Percentiles rank a stretch among this genome's conserved stretches.
Conservation (phyloP, 768 basidiomycete species). For the Amanita rimosa region DNA sequence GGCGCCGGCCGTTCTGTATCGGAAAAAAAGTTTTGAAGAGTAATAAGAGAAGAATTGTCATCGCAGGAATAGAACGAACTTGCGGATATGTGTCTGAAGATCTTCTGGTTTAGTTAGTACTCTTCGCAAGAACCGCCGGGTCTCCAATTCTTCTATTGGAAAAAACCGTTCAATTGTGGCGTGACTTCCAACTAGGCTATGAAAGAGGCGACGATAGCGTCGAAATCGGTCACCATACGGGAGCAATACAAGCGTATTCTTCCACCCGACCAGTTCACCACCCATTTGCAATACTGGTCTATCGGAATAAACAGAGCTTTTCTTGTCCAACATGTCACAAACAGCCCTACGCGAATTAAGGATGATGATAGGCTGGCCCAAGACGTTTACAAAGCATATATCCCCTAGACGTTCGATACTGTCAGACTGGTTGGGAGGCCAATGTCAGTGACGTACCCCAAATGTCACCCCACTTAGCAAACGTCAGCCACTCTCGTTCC, state of each 20-base stretch:
- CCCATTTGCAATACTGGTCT: conserved; percentile 47
- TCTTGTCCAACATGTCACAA: conserved; percentile 53
- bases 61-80: conserved; percentile 21
- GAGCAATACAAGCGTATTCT: conserved; percentile 41
- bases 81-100: conserved; percentile 32
- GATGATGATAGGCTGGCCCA: conserved; percentile 49
- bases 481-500: conserved; percentile 38
- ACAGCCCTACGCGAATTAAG: conserved; percentile 41
- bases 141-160: conserved; percentile 33
- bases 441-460: conserved; percentile 26
- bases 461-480: conserved; percentile 38
- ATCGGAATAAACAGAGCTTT: conserved; percentile 56
- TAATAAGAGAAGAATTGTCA: conserved; percentile 2
- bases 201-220: conserved; percentile 39
- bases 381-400: conserved; percentile 46
- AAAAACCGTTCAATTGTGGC: conserved; percentile 30
- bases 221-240: conserved; percentile 48
- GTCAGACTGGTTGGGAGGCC: background rate
- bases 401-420: conserved; percentile 27
- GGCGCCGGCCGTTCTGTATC: conserved; percentile 35
- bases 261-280: conserved; percentile 47
- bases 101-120: conserved; percentile 37
- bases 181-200: conserved; percentile 36
- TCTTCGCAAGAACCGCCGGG: conserved; percentile 33
- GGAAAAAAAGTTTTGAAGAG: background rate